A percentile compares a stretch with the other conserved stretches of the same genome.
Evolutionary conservation across 345 rosid species (phyloP).

Genomic region (Melaleuca alternifolia): DNA sequence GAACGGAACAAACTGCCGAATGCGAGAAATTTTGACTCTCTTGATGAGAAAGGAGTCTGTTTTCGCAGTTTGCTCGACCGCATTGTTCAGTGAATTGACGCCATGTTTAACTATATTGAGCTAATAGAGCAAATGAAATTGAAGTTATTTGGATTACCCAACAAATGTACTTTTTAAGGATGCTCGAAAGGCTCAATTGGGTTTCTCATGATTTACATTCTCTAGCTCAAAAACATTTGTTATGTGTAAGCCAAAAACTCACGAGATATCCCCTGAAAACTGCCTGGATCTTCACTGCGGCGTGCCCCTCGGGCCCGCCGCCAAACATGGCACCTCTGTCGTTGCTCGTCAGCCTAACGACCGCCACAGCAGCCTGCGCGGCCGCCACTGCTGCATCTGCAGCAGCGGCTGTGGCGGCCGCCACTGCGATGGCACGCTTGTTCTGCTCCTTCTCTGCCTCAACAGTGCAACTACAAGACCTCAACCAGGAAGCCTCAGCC

Average conservation of each 20-base stretch:
- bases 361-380: slow-evolving; percentile 51
- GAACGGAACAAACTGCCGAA: neutral
- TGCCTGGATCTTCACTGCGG: slow-evolving; percentile 61
- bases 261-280: slow-evolving; percentile 73
- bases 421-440: slow-evolving; percentile 64
- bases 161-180: neutral
- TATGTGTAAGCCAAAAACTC: neutral
- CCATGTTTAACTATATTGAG: neutral
- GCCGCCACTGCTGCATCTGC: slow-evolving; percentile 77
- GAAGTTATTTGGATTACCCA: neutral
- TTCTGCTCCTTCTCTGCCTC: slow-evolving; percentile 57
- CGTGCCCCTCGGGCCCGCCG: slow-evolving; percentile 31
- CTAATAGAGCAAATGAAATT: neutral
- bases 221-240: neutral
- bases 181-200: neutral
- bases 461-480: slow-evolving; percentile 30
- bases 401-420: slow-evolving; percentile 67
- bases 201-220: neutral
- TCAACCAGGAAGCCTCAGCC: slow-evolving; percentile 40
- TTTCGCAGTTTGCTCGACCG: neutral
- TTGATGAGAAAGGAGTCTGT: neutral
- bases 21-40: neutral
- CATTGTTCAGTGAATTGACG: neutral
- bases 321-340: slow-evolving; percentile 29
- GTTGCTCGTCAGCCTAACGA: slow-evolving; percentile 47